Base-by-base conservation (phyloP, 805 yeast species). In the Suhomyces sp. region DNA sequence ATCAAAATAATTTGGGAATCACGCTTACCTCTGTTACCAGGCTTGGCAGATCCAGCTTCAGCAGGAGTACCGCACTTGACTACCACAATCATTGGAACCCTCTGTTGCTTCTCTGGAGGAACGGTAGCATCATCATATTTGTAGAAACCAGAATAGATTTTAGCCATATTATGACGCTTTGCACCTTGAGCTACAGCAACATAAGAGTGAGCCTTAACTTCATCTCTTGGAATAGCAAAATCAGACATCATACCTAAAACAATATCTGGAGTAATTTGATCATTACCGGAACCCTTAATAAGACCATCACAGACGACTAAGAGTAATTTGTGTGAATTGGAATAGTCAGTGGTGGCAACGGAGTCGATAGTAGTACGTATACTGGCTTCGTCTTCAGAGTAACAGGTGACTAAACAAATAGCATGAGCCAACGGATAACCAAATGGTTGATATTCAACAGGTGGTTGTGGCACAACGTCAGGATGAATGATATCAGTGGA, bases 131-230 rank as follows among this genome's bases (percentile, higher is more conserved):
- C 84, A 50, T 86, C 80, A 55, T 90, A 93, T 47, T 81, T 81
- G 66, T 93, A 93, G 57, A 86, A 93, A 0, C 98, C 98, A 9
- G 96, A 81, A 54, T 88, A 91, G 2, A 91, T 88, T 61, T 90
- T 91, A 19, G 98, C 97, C 96, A 90, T 88, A 58, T 93, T 93
- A 56, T 93, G 98, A 57, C 98, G 82, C 65, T 88, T 93, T 4
- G 85, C 51, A 48, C 98, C 98, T 49, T 84, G 84, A 3, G 96
- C 95, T 25, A 93, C 97, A 6, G 98, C 95, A 23, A 93, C 95
- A 57, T 93, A 91, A 0, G 97, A 88, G 52, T 79, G 72, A 0
- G 97, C 76, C 53, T 76, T 63, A 5, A 88, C 96, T 11, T 86
- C 80, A 13, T 87, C 95, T 7, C 71, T 74, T 0, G 87, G 84